These are phyloP conservation scores for Haberlea rhodopensis DNA, from an alignment of 257 asterid genomes.

Conservation along the genomic window DNA sequence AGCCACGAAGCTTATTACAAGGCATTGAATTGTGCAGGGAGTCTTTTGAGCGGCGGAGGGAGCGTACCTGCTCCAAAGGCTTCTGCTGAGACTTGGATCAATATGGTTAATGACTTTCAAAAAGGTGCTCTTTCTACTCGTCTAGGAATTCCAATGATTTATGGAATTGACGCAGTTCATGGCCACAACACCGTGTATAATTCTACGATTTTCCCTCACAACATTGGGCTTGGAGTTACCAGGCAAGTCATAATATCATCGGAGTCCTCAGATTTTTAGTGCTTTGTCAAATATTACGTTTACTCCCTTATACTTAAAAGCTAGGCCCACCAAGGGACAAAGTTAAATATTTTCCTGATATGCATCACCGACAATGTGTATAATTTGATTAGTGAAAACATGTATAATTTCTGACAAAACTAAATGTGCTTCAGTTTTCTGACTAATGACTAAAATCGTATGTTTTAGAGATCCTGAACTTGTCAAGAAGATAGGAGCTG, in stretches of 20 bases:
- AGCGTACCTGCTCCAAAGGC: constrained; percentile 33
- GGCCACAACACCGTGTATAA: constrained; percentile 35
- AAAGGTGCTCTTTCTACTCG: constrained; percentile 40
- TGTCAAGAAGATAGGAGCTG: constrained; percentile 39
- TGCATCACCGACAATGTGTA: too few species aligned
- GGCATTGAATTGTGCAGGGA: constrained; percentile 27
- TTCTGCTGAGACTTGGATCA: constrained; percentile 37
- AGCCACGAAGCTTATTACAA: background rate
- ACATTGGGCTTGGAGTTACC: constrained; percentile 47
- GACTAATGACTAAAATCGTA: background rate
- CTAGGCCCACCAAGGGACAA: background rate
- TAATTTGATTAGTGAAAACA: too few species aligned
- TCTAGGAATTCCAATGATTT: constrained; percentile 41
- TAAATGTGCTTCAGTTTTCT: background rate
- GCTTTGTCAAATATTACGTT: background rate
- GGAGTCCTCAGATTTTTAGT: background rate
- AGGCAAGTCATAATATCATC: constrained; percentile 30
- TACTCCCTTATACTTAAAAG: background rate
- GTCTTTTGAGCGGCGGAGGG: constrained; percentile 37
- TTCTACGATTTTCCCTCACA: constrained; percentile 42
- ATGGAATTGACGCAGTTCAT: constrained; percentile 46
- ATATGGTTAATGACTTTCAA: constrained; percentile 41
- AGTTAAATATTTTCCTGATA: background rate
- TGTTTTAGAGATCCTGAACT: constrained; percentile 35
- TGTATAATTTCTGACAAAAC: background rate